A percentile compares a stretch with the other conserved stretches of the same genome.
Conservation (phyloP, 768 basidiomycete species). For the Terana coerulea region DNA sequence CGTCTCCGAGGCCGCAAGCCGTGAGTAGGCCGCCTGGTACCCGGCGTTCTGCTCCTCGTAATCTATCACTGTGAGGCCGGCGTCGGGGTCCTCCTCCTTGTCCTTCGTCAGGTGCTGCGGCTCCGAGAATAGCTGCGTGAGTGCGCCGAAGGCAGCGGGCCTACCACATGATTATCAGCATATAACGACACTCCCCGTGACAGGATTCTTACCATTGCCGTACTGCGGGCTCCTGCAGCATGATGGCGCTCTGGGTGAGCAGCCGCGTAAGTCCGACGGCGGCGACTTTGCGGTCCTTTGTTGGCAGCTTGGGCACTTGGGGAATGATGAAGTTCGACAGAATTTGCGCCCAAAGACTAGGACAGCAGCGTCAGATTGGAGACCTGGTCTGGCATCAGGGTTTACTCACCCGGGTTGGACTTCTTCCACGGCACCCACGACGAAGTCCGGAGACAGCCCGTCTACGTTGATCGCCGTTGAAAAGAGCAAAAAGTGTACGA, state of each 20-base stretch:
- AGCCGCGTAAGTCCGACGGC: slow-evolving; percentile 78
- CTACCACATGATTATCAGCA: slow-evolving; percentile 41
- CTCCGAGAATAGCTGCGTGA: slow-evolving; percentile 75
- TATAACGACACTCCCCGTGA: neutral
- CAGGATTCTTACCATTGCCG: slow-evolving; percentile 65
- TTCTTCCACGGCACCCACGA: slow-evolving; percentile 74
- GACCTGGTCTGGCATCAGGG: neutral
- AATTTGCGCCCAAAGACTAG: slow-evolving; percentile 77
- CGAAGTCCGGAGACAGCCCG: slow-evolving; percentile 72
- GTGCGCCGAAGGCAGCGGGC: slow-evolving; percentile 63
- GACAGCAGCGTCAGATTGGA: slow-evolving; percentile 10
- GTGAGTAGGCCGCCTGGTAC: slow-evolving; percentile 93
- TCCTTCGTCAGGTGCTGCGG: slow-evolving; percentile 59
- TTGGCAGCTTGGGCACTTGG: slow-evolving; percentile 74
- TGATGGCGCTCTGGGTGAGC: slow-evolving; percentile 67
- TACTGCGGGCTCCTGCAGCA: slow-evolving; percentile 62
- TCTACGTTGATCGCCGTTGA: slow-evolving; percentile 70
- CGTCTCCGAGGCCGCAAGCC: slow-evolving; percentile 64
- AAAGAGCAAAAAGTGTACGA: slow-evolving; percentile 76
- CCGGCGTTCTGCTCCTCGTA: slow-evolving; percentile 87
- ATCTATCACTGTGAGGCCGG: slow-evolving; percentile 69
- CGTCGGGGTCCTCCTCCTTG: slow-evolving; percentile 15
- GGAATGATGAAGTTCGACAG: slow-evolving; percentile 73
- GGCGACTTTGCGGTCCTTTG: slow-evolving; percentile 81
- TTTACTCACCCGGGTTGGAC: slow-evolving; percentile 76